Base-by-base conservation (phyloP, 169 alveolate species). In the Cryptosporidium canis region DNA sequence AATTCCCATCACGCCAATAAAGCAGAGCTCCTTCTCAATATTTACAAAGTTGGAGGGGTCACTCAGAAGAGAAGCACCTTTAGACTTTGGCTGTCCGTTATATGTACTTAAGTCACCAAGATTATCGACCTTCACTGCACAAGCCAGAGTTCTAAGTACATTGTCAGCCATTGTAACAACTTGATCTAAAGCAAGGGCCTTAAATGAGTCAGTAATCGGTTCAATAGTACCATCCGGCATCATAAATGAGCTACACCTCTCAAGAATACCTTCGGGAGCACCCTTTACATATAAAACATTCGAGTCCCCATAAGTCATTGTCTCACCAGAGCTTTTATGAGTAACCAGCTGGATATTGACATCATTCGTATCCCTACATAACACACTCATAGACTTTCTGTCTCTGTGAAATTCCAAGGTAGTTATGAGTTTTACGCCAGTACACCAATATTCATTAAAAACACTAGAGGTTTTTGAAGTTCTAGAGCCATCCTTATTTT, bases 251-350 rank as follows among this genome's bases (percentile, higher is more conserved):
- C 83, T 77, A 64, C 94, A 90, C 41, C 95, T 83, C 33, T 96
- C 99, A 35, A 98, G 83, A 16, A 99, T 95, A 82, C 96, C 93
- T 90, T 99, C 99, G 9, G 99, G 99, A 9, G 99, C 99, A 8
- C 99, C 99, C 94, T 99, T 99, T 53, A 97, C 96, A 85, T 96
- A 97, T 29, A 98, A 87, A 5, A 92, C 91, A 44, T 90, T 67
- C 77, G 93, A 91, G 35, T 83, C 83, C 37, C 66, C 72, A 56
- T 66, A 92, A 65, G 91, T 72, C 63, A 31, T 31, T 29, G 83
- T 56, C 16, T 31, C 71, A 12, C 70, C 72, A 16, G 71, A 18
- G n/a, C 43, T 85, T 64, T 51, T 90, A 61, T 63, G 72, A 47
- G 41, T 66, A 33, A 43, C 72, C 21, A 77, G 35, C 12, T 67